Percentiles rank a stretch among this genome's conserved stretches.
phyloP scores from a whole-genome alignment of 768 basidiomycete species.

The Lentinula boryana region DNA sequence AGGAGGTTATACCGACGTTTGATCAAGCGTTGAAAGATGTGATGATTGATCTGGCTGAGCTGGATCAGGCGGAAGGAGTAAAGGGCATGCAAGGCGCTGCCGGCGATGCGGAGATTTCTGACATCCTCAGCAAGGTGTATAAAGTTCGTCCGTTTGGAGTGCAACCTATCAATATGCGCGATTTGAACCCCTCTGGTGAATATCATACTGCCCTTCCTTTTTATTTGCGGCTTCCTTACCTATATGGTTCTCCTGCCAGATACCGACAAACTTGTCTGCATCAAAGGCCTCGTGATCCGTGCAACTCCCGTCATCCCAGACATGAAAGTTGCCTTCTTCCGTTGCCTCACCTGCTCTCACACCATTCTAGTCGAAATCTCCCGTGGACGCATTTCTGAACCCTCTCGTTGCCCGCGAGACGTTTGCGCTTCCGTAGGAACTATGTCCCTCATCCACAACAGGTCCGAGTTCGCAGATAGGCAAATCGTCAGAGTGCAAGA shows the following conservation, averaged over 20 bases:
- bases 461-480: conserved; percentile 92
- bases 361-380: conserved; percentile 98
- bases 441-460: conserved; percentile 95
- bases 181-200: conserved; percentile 86
- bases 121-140: conserved; percentile 83
- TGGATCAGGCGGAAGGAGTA: conserved; percentile 63
- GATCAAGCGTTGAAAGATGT: conserved; percentile 93
- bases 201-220: neutral
- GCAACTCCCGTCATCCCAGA: conserved; percentile 98
- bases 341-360: conserved; percentile 91
- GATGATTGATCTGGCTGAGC: conserved; percentile 83
- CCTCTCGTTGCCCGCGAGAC: conserved; percentile 86
- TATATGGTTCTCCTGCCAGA: conserved; percentile 41
- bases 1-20: conserved; percentile 96
- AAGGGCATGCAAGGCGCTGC: conserved; percentile 73
- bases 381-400: conserved; percentile 96
- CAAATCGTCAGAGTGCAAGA: conserved; percentile 96
- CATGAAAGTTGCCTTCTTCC: conserved; percentile 99
- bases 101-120: conserved; percentile 81
- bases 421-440: conserved; percentile 84
- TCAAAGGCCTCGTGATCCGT: conserved; percentile 96
- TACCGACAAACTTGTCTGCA: conserved; percentile 93
- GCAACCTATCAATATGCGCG: conserved; percentile 85
- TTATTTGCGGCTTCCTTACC: neutral
- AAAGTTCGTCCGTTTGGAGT: conserved; percentile 92